Percentiles rank a stretch among this genome's conserved stretches.
Evolutionary conservation across 768 basidiomycete species (phyloP).

Genomic region (Ephemerocybe angulata): DNA sequence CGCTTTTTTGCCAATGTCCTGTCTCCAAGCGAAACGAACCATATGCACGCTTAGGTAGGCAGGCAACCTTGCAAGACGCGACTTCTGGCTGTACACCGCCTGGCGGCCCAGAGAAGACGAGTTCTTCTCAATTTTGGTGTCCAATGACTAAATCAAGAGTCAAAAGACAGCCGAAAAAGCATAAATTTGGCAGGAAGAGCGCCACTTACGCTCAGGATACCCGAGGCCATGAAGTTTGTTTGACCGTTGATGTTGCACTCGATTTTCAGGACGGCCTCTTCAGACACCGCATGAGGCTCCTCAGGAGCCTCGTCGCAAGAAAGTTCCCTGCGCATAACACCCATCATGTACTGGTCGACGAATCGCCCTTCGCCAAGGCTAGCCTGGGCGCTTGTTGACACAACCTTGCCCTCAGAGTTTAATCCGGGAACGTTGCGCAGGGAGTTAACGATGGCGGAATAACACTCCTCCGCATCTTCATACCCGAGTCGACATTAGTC

Average conservation of each 20-base stretch:
- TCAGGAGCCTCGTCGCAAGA: conserved; percentile 80
- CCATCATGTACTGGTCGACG: conserved; percentile 78
- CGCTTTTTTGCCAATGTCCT: conserved; percentile 87
- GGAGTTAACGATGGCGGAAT: conserved; percentile 66
- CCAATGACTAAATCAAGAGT: conserved; percentile 57
- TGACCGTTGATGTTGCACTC: conserved; percentile 86
- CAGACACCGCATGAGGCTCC: conserved; percentile 59
- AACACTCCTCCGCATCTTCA: conserved; percentile 88
- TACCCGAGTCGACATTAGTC: background rate
- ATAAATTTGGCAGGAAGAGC: background rate
- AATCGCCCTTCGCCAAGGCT: conserved; percentile 49
- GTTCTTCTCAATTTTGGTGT: conserved; percentile 81
- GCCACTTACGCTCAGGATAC: conserved; percentile 68
- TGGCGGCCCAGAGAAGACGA: conserved; percentile 77
- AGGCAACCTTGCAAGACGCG: conserved; percentile 81
- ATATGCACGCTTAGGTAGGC: conserved; percentile 86
- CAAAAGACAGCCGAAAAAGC: background rate
- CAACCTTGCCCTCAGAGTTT: conserved; percentile 28
- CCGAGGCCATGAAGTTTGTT: conserved; percentile 87
- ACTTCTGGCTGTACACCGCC: conserved; percentile 77
- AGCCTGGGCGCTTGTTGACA: conserved; percentile 21
- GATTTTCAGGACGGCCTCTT: conserved; percentile 80
- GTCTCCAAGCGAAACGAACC: conserved; percentile 94
- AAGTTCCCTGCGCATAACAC: conserved; percentile 74
- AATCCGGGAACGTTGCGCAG: conserved; percentile 67